Evolutionary conservation across 1,284 basidiomycete species (phyloP), one percentile per base, ranked within the genome.

Genomic region (Fistulinella cinereoalba): DNA sequence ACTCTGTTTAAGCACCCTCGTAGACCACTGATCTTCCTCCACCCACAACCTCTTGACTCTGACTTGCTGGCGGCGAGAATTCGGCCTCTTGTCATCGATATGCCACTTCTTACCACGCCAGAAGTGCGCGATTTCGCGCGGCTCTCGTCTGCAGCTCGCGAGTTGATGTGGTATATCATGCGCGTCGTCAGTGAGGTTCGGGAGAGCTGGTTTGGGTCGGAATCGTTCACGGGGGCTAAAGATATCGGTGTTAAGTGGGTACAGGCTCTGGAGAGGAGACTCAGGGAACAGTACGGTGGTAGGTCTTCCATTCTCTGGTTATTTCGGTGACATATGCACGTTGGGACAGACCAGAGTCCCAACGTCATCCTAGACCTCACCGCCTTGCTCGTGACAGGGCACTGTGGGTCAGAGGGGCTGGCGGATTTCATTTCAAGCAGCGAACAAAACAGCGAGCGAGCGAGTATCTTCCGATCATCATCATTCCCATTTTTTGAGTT

Each of bases 381-480:
- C n/a, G 69, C 71, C 41, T 72, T 89, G 47, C 73, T 91, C 32
- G 74, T 81, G 18, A 85, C 85, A 19, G 87, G 87, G 9, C 74
- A 79, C 45, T n/a, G n/a, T n/a, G 69, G 78, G 18, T 81, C 85
- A 23, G 85, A 87, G 46, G 70, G 83, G 6, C 69, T 91, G 25
- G 58, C 68, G 33, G 88, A 90, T 65, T 87, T 85, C 62, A 72
- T 91, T 43, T 81, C 83, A 15, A 87, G 85, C 54, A 78, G 79
- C 18, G 87, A 89, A 56, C 81, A 84, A 57, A 85, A 85, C 75
- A 88, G 83, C 50, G 88, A 91, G 67, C 74, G 88, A 63, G 88
- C 88, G 69, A 54, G 69, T 60, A 44, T 38, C 31, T 46, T 52
- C 24, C 47, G 52, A 53, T 56, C 39, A 46, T 51, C 45, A 38